Conservation (phyloP, 306 rosid genomes). For the Quillaja saponaria region DNA sequence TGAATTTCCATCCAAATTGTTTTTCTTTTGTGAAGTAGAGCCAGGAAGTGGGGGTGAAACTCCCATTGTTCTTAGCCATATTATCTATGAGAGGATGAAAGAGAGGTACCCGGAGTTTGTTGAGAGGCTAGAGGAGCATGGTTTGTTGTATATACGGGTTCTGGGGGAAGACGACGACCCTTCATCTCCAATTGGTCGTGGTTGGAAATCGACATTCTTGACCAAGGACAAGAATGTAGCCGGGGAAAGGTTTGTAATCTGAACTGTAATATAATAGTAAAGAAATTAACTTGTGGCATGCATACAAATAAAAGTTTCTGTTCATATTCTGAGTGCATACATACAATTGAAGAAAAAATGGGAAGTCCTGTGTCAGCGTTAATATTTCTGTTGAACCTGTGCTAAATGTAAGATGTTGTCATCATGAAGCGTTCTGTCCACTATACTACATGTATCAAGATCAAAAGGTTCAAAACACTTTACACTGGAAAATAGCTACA, state of each 20-base stretch:
- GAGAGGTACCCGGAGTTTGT: conserved; percentile 73
- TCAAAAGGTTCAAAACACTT: no score
- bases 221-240: conserved; percentile 72
- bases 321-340: no score
- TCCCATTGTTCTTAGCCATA: conserved; percentile 80
- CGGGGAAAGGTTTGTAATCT: conserved; percentile 59
- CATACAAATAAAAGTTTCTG: no score
- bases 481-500: no score
- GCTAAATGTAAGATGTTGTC: no score
- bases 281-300: background rate
- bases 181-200: conserved; percentile 84
- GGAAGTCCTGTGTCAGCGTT: no score
- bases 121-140: conserved; percentile 59
- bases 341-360: no score
- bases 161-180: conserved; percentile 77
- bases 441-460: no score
- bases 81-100: conserved; percentile 72
- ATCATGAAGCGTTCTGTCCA: no score
- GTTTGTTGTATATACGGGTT: conserved; percentile 68
- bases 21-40: conserved; percentile 86
- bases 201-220: conserved; percentile 93
- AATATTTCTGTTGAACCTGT: no score
- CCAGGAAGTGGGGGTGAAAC: conserved; percentile 86
- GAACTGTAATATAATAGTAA: background rate
- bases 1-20: conserved; percentile 71